Conservation (phyloP, 805 yeast species). For the Candida wancherniae region DNA sequence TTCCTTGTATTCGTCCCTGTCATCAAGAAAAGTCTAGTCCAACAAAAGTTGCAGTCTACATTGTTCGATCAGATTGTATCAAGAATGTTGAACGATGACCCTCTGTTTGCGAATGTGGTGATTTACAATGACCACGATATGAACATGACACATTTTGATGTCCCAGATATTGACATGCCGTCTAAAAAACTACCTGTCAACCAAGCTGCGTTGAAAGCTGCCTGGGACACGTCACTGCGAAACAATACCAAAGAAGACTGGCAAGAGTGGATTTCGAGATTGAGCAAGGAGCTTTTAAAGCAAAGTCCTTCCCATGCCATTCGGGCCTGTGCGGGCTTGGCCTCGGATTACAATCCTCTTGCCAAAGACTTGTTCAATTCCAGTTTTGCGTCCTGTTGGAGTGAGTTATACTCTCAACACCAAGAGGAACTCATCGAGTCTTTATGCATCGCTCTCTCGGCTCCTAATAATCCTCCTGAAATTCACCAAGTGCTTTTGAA, state of each 20-base stretch:
- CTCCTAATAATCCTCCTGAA: conserved; percentile 93
- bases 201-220: conserved; percentile 60
- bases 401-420: conserved; percentile 79
- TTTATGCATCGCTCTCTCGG: conserved; percentile 79
- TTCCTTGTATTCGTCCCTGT: conserved; percentile 83
- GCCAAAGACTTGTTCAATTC: conserved; percentile 91
- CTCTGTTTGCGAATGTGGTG: conserved; percentile 71
- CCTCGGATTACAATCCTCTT: conserved; percentile 79
- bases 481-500: conserved; percentile 86
- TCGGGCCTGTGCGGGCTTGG: conserved; percentile 86
- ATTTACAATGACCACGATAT: conserved; percentile 58
- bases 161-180: conserved; percentile 60
- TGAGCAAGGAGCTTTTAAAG: conserved; percentile 78
- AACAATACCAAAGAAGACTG: conserved; percentile 86
- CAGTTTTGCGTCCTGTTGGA: conserved; percentile 94
- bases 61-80: conserved; percentile 78
- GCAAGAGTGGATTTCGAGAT: conserved; percentile 93
- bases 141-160: conserved; percentile 39
- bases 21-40: conserved; percentile 60
- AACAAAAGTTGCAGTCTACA: conserved; percentile 61
- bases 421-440: conserved; percentile 87
- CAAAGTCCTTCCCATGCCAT: conserved; percentile 94
- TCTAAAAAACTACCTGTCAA: conserved; percentile 70
- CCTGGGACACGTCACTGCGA: conserved; percentile 90
- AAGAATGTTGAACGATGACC: conserved; percentile 76